Evolutionary conservation across 106 monocot species (phyloP), one percentile per base, ranked within the genome.

Genomic region (Phalaenopsis equestris): DNA sequence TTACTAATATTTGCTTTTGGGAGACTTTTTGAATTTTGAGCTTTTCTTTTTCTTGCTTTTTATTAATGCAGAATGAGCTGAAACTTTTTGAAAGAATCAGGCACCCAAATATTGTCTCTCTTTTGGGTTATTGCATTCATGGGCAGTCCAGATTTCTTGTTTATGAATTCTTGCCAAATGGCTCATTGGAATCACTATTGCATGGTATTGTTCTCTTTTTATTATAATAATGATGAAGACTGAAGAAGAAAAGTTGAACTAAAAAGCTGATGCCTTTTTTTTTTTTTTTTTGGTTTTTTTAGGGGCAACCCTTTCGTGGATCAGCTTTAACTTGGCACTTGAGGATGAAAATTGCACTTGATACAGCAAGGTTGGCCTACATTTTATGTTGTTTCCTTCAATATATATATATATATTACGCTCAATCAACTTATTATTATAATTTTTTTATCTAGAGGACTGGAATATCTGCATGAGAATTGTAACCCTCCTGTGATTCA

Each of bases 291-390:
- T 76, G 36, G 84, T 15, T 12, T 78, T 42, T 52, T 67, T 79
- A 95, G 95, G 91, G 46, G 79, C 85, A 78, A 85, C 99, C n/a
- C n/a, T n/a, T n/a, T 72, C 87, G 84, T 82, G 94, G 88, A 9
- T 86, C 93, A 56, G 78, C 85, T 52, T 77, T 95, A 80, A 90
- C 81, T 38, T 99, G 99, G 99, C 85, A 93, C 57, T 84, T 99
- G 73, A 88, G 95, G 58, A 93, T 99, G 93, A 95, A 99, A 83
- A 95, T 99, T 80, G 95, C 99, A 15, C 91, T 99, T 79, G 99
- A 99, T 81, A 58, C 82, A 42, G 99, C 99, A 85, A 95, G 95
- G 99, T 93, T 75, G 41, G 39, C n/a, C 7, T n/a, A 30, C 65
- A 84, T 42, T 18, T 18, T n/a, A 45, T 56, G 67, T 57, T 7